These are phyloP conservation scores for Linnemannia hyalina DNA, from an alignment of 192 early-diverging fungal species.

Conservation along the genomic window DNA sequence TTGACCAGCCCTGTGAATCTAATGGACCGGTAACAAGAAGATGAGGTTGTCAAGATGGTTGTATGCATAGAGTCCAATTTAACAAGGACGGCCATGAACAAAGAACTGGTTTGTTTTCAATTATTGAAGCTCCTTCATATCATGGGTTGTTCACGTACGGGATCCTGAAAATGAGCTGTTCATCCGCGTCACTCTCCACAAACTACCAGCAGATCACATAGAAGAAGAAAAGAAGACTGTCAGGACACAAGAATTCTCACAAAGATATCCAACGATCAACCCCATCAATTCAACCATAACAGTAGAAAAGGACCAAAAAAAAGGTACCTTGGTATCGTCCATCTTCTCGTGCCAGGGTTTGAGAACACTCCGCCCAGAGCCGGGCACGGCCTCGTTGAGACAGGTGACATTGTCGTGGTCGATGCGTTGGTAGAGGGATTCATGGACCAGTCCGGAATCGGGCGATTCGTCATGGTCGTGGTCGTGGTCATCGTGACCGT, in stretches of 20 bases:
- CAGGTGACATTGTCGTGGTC: slow-evolving; percentile 82
- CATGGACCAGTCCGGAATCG: slow-evolving; percentile 72
- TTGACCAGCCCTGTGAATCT: slow-evolving; percentile 93
- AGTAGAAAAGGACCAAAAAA: not conserved
- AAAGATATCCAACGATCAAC: not conserved
- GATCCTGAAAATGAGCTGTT: slow-evolving; percentile 90
- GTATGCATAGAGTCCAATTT: not conserved
- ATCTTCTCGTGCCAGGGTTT: slow-evolving; percentile 88
- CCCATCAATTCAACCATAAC: too few species aligned
- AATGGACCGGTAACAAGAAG: not conserved
- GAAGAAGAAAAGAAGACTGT: not conserved
- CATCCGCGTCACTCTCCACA: slow-evolving; percentile 89
- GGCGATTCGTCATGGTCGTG: slow-evolving; percentile 82
- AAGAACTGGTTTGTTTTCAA: not conserved
- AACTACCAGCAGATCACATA: slow-evolving; percentile 41
- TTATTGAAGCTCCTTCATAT: not conserved
- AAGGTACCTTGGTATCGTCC: slow-evolving; percentile 73
- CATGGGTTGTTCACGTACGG: slow-evolving; percentile 70
- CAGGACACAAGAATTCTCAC: not conserved
- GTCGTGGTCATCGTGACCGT: slow-evolving; percentile 71
- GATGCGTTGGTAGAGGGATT: slow-evolving; percentile 83
- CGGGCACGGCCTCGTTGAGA: slow-evolving; percentile 82
- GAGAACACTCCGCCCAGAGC: slow-evolving; percentile 80
- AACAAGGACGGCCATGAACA: not conserved
- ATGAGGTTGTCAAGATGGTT: not conserved